Evolutionary conservation across 169 alveolate genomes (phyloP), one percentile per base, ranked within the genome.

Genomic region (Eimeria brunetti): DNA sequence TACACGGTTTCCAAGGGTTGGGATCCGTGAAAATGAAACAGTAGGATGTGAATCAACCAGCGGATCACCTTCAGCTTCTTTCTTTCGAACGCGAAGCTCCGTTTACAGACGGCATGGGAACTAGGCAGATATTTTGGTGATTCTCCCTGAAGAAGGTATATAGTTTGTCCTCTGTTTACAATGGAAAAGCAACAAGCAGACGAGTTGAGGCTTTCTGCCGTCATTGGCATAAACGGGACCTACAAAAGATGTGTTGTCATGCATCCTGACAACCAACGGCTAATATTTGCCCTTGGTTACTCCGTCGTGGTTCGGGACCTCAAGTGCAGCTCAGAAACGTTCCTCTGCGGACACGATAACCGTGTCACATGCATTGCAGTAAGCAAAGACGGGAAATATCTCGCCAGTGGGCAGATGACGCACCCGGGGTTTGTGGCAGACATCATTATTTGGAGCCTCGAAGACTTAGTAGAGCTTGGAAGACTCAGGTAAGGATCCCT

Each of bases 361-460:
- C 97, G 58, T 88, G 95, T 96, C 94, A 96, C 96, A 3, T 95
- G 92, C 98, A 76, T 94, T 64, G 83, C 96, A 12, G 96, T 97
- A 64, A 97, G 99, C 56, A 96, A 97, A 36, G 95, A 98, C 8
- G 99, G 99, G 24, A 96, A 97, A 69, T 96, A 97, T 96, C 94
- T 98, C 8, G 99, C 99, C 14, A 97, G 98, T 81, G 99, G 99
- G 14, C 98, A 98, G 96, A 96, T 96, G 92, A 98, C 99, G 69
- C 98, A 96, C 95, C 97, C 97, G 98, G 99, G 99, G 73, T 98
- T 98, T 97, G 96, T 97, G 73, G 96, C 99, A 33, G 98, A 98
- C 94, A 97, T 98, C 62, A 98, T 98, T 58, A 97, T 98, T 81
- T 98, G 99, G 99, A 99, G 98, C 96, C 98, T 98, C 95, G 97